Conservation (phyloP, 1,284 basidiomycete genomes). For the Cutaneotrichosporon mucoides region DNA sequence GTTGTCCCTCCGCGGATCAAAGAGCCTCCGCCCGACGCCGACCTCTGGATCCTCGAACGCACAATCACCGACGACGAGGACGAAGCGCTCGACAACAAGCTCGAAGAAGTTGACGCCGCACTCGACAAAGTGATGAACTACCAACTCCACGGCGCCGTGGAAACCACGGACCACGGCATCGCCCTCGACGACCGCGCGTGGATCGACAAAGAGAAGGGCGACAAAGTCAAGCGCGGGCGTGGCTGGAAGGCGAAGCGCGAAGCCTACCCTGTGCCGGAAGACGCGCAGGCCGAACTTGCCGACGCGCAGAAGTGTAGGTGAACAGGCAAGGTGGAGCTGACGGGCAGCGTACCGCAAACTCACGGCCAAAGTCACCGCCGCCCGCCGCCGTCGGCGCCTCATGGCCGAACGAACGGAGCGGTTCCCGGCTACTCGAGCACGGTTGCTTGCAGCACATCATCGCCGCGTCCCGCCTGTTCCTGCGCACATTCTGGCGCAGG, state of each 20-base stretch:
- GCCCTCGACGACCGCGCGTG: not conserved
- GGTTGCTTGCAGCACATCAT: not conserved
- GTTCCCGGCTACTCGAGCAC: not conserved
- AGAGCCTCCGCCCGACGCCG: not conserved
- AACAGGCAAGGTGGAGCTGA: not conserved
- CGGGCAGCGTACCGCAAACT: not conserved
- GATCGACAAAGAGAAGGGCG: not conserved
- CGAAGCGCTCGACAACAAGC: slow-evolving; percentile 5
- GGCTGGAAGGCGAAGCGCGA: not conserved
- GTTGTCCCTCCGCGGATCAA: not conserved
- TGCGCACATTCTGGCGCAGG: not conserved
- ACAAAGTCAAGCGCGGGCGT: not conserved
- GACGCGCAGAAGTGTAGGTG: not conserved
- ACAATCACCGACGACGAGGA: slow-evolving; percentile 9
- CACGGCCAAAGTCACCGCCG: not conserved
- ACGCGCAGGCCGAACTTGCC: not conserved
- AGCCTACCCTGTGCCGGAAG: not conserved
- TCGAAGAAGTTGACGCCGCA: slow-evolving; percentile 1
- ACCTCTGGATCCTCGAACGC: not conserved
- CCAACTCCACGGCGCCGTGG: not conserved
- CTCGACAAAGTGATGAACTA: not conserved
- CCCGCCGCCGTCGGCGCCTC: not conserved
- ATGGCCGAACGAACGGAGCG: not conserved
- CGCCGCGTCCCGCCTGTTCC: not conserved
- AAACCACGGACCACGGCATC: not conserved